Base-by-base conservation (phyloP, 2,329 filamentous ascomycete species). In the Aspergillus latus region DNA sequence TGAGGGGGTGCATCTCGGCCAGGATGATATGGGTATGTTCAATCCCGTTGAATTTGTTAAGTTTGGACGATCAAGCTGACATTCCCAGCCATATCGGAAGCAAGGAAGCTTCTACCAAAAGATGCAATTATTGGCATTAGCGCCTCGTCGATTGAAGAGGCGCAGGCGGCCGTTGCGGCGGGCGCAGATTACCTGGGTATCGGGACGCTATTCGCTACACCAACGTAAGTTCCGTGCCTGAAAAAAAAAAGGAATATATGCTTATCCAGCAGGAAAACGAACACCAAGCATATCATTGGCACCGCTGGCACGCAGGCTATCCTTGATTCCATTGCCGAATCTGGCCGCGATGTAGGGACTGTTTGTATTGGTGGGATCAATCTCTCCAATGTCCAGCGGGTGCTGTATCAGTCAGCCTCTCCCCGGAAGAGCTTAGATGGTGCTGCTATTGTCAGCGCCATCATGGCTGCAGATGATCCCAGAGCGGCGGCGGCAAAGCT, bases 331-430 rank as follows among this genome's bases (percentile, higher is more conserved):
- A 84, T 96, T 48, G 78, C 76, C 26, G 70, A 76, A 1, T 77
- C 66, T 13, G 63, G 73, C 9, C 65, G 69, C 32, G 62, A 74
- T n/a, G 72, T 81, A 21, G 71, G 71, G 9, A 76, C 75, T 3
- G 92, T 97, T 46, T 90, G 89, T 69, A 97, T 97, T 65, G 93
- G 93, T 56, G 92, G 92, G 55, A 85, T 97, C 74, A 93, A 94
- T 72, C 80, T 83, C 15, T 79, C 80, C 57, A 97, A 96, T 69
- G 76, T 88, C 5, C 86, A 89, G 61, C 81, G 86, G 26, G 86
- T 97, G 4, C 72, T 93, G 13, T 87, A 87, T 70, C 89, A 93
- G 73, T 88, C 86, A 57, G 73, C 76, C 57, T 76, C 80, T 0
- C 68, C 77, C 0, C 67, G 70, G 2, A 91, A 89, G 68, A 70